phyloP scores from a whole-genome alignment of 2,329 filamentous ascomycete species.

The Cucurbitaria berberidis region DNA sequence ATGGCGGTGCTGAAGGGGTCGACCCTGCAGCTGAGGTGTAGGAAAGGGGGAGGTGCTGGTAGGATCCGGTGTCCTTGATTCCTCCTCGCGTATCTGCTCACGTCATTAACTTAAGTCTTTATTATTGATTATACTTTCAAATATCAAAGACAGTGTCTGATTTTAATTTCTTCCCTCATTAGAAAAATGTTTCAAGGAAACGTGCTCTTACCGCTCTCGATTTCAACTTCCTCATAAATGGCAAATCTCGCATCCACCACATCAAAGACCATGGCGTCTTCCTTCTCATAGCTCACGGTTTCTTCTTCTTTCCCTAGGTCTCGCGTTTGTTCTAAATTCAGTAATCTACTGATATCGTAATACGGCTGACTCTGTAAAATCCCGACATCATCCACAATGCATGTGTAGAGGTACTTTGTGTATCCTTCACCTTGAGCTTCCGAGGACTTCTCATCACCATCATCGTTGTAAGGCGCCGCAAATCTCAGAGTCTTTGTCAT shows the following conservation, averaged over 20 bases:
- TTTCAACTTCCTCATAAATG: constrained; percentile 9
- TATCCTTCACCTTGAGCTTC: neutral
- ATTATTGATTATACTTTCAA: too few relatives aligned
- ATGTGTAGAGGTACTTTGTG: constrained; percentile 12
- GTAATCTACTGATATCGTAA: constrained; percentile 3
- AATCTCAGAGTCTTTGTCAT: constrained; percentile 7
- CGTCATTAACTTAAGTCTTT: neutral
- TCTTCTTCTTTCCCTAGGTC: constrained; percentile 10
- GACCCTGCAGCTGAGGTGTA: neutral
- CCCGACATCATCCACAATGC: constrained; percentile 2
- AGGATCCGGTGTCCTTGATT: neutral
- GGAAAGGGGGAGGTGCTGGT: constrained; percentile 1
- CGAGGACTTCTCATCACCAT: neutral
- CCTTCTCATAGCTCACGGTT: constrained; percentile 1
- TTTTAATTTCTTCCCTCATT: too few relatives aligned
- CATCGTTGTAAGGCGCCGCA: neutral
- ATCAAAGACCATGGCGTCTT: constrained; percentile 23
- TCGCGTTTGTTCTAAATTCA: constrained; percentile 24
- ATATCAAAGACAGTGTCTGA: too few relatives aligned
- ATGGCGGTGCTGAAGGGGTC: neutral
- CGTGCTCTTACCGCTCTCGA: neutral
- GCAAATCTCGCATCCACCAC: constrained; percentile 20
- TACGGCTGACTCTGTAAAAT: constrained; percentile 10
- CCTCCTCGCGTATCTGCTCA: neutral
- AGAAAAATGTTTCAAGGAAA: too few relatives aligned